phyloP scores from a whole-genome alignment of 2,329 filamentous ascomycete genomes.

The Ceratocystiopsis sp. region DNA sequence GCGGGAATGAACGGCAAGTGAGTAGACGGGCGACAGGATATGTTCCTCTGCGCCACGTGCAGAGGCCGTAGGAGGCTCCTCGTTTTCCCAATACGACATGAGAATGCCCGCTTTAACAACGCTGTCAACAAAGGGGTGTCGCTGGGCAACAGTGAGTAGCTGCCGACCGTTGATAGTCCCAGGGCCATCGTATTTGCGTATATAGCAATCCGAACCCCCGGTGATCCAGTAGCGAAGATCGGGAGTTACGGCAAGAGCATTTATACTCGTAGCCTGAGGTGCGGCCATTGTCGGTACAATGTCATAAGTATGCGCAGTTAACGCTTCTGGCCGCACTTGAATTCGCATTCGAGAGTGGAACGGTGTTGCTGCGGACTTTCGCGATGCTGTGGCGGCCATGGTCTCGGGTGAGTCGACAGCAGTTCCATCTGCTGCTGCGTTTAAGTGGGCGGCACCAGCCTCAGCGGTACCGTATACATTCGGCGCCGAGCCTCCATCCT shows the following conservation, averaged over 20 bases:
- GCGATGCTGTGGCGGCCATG: constrained; percentile 1
- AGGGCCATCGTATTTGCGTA: constrained; percentile 90
- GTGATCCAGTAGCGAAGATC: constrained; percentile 93
- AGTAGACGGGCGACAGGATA: constrained; percentile 78
- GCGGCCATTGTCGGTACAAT: constrained; percentile 95
- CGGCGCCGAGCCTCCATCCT: not conserved
- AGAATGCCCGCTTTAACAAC: constrained; percentile 89
- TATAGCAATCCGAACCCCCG: constrained; percentile 86
- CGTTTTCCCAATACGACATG: constrained; percentile 97
- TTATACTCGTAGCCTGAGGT: constrained; percentile 89
- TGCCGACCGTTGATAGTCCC: constrained; percentile 92
- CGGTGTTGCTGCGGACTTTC: no score
- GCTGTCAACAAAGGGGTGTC: constrained; percentile 92
- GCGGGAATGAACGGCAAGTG: constrained; percentile 75
- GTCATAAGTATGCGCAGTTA: constrained; percentile 71
- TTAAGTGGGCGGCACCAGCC: not conserved
- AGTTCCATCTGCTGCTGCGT: constrained; percentile 10
- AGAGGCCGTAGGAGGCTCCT: constrained; percentile 42
- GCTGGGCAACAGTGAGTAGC: constrained; percentile 82
- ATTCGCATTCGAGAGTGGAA: no score
- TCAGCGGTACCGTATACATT: no score
- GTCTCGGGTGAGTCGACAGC: constrained; percentile 7
- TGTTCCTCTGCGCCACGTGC: constrained; percentile 37
- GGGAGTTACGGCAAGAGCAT: constrained; percentile 77
- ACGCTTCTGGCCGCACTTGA: constrained; percentile 39